Percentiles rank a stretch among this genome's conserved stretches.
Evolutionary conservation across 1,284 basidiomycete species (phyloP).

Genomic region (Melampsora occidentalis): DNA sequence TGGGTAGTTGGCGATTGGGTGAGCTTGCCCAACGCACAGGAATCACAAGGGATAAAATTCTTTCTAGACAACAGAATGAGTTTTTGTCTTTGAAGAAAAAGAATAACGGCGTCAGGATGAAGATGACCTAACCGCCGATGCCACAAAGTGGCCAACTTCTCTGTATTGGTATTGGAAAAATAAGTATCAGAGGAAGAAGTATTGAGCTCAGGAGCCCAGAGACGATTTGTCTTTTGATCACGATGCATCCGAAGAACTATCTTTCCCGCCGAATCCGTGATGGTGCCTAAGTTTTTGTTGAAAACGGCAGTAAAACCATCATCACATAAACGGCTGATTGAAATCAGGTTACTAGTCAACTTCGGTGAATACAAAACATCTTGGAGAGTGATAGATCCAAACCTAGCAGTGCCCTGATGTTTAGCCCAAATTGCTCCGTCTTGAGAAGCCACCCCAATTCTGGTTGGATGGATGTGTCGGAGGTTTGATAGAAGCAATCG

Average conservation of each 20-base stretch:
- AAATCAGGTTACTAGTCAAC: constrained; percentile 1
- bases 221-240: background rate
- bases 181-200: background rate
- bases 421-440: background rate
- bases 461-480: background rate
- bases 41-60: background rate
- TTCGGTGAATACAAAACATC: background rate
- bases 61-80: background rate
- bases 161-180: background rate
- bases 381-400: background rate
- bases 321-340: background rate
- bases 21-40: background rate
- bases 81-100: background rate
- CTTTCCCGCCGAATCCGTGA: background rate
- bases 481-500: background rate
- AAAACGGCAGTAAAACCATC: background rate
- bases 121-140: background rate
- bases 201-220: background rate
- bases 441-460: background rate
- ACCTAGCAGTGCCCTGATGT: background rate
- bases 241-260: background rate
- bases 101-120: background rate
- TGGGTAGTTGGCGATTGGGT: background rate
- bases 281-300: background rate
- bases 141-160: background rate